Percentiles rank a stretch among this genome's conserved stretches.
Evolutionary conservation across 2,329 filamentous ascomycete genomes (phyloP).

Genomic region (Alternaria ventricosa): DNA sequence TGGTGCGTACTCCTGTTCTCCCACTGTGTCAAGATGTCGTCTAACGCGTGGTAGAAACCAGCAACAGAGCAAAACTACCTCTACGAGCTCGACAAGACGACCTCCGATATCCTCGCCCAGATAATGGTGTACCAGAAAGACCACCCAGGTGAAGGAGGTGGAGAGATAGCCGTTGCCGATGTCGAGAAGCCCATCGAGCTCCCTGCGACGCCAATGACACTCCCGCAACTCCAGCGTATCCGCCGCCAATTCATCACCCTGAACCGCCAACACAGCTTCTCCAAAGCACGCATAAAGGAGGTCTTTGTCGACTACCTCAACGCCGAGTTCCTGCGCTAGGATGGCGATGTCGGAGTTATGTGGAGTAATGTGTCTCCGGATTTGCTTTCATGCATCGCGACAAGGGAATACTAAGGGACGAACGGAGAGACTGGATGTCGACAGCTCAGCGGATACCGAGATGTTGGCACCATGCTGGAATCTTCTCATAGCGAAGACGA

Average conservation of each 20-base stretch:
- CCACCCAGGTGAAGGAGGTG: conserved; percentile 67
- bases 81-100: conserved; percentile 79
- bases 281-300: conserved; percentile 47
- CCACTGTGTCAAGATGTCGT: not conserved
- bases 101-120: conserved; percentile 75
- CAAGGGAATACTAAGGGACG: not conserved
- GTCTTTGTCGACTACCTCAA: conserved; percentile 51
- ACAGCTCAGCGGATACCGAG: not conserved
- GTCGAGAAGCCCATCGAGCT: conserved; percentile 68
- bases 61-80: conserved; percentile 73
- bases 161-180: conserved; percentile 61
- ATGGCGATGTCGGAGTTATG: not conserved
- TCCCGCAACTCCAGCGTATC: conserved; percentile 79
- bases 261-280: conserved; percentile 68
- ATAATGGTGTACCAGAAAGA: conserved; percentile 73
- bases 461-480: not conserved
- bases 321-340: conserved; percentile 43
- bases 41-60: conserved; percentile 55
- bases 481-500: not conserved
- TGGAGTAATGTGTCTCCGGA: conserved; percentile 10
- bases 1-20: conserved; percentile 46
- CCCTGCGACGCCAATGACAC: conserved; percentile 68
- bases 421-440: not conserved
- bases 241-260: conserved; percentile 78
- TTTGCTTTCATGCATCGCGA: not conserved